phyloP scores from a whole-genome alignment of 192 early-diverging fungal species.

The Coemansia sp. region DNA sequence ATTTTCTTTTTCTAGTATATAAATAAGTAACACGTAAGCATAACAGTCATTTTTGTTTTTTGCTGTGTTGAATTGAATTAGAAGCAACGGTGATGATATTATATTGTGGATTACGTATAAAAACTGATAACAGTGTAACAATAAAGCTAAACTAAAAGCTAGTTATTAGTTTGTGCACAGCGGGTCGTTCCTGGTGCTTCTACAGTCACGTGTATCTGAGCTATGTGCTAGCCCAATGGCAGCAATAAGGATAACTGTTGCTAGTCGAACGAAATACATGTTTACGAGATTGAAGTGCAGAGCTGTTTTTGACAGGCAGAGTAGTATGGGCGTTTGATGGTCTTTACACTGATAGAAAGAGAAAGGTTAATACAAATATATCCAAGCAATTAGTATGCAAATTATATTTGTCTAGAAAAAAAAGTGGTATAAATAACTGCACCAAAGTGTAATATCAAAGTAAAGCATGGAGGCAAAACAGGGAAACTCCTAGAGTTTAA shows the following conservation, averaged over 20 bases:
- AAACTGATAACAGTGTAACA: background rate
- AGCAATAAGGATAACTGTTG: constrained; percentile 6
- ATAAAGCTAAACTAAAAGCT: background rate
- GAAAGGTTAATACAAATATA: background rate
- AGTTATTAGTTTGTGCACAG: constrained; percentile 31
- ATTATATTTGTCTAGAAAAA: too few relatives aligned
- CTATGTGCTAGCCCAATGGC: constrained; percentile 5
- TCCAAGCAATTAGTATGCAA: too few relatives aligned
- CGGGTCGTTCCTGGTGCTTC: constrained; percentile 46
- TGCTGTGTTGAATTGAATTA: background rate
- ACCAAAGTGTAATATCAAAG: too few relatives aligned
- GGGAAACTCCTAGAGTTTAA: too few relatives aligned
- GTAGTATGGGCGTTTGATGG: too few relatives aligned
- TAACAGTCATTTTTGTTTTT: background rate
- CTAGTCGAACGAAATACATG: constrained; percentile 9
- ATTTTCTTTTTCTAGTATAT: background rate
- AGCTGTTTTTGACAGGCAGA: too few relatives aligned
- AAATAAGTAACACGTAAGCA: too few relatives aligned
- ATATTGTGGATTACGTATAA: background rate
- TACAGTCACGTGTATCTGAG: constrained; percentile 36
- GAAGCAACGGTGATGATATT: background rate
- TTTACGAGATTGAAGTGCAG: background rate
- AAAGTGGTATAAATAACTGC: too few relatives aligned
- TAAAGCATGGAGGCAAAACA: too few relatives aligned
- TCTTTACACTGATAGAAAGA: background rate